Evolutionary conservation across 148 eudicot species (phyloP).

Genomic region (Limonium bicolor): DNA sequence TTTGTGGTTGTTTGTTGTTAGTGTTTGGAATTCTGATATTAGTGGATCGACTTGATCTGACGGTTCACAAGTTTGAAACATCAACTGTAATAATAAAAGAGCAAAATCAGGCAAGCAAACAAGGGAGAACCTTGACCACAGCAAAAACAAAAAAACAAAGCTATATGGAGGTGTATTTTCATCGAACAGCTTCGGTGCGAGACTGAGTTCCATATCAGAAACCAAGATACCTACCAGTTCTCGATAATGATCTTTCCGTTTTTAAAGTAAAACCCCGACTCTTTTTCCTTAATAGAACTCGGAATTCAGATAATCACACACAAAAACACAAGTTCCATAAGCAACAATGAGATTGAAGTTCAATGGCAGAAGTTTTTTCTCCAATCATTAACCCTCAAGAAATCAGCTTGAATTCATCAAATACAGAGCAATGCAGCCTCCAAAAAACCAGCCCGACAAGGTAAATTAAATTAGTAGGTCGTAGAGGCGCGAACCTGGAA

Average conservation of each 20-base stretch:
- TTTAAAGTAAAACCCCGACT: background rate
- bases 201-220: too few relatives aligned
- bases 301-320: background rate
- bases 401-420: background rate
- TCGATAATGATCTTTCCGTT: background rate
- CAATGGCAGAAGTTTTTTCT: background rate
- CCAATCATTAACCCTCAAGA: background rate
- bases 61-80: background rate
- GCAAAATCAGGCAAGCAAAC: background rate
- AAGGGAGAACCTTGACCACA: background rate
- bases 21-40: background rate
- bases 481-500: background rate
- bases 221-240: too few relatives aligned
- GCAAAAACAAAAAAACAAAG: background rate
- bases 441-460: background rate
- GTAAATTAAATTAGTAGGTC: background rate
- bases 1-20: constrained; percentile 33
- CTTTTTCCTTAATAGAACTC: background rate
- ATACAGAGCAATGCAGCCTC: too few relatives aligned
- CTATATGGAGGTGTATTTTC: background rate
- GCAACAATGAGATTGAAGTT: background rate
- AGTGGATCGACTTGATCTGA: background rate
- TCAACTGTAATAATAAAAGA: background rate
- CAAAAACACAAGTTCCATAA: background rate
- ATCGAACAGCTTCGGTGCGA: too few relatives aligned